Evolutionary conservation across 306 rosid species (phyloP).

Genomic region (Castanea sativa): DNA sequence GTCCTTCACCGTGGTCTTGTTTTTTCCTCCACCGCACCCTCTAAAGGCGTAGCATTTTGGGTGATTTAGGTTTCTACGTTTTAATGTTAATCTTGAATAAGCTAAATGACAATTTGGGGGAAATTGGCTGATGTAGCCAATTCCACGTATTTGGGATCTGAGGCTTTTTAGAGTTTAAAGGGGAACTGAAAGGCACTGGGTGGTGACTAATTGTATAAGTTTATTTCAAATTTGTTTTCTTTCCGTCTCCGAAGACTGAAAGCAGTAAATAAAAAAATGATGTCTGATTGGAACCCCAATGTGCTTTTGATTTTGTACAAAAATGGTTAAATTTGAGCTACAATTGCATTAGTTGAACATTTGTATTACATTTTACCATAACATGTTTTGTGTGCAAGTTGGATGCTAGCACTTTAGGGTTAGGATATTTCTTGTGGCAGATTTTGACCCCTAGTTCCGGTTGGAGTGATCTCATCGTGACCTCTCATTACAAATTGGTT

Average conservation of each 20-base stretch:
- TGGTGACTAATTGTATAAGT: neutral
- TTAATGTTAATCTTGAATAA: neutral
- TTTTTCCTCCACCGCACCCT: neutral
- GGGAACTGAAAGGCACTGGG: neutral
- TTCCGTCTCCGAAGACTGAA: no score
- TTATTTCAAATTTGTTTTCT: no score
- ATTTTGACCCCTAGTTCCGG: neutral
- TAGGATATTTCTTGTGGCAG: neutral
- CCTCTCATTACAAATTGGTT: neutral
- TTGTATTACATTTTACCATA: neutral
- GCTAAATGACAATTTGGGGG: neutral
- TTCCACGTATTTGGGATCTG: neutral
- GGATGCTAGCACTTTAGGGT: constrained; percentile 1
- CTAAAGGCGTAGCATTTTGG: no score
- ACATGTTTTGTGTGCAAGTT: neutral
- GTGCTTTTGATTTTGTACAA: neutral
- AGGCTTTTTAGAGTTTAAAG: constrained; percentile 7
- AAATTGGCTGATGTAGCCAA: constrained; percentile 7
- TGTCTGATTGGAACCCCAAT: neutral
- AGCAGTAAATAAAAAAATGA: neutral
- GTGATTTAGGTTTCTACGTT: no score
- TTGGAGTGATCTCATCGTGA: neutral
- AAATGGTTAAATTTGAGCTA: neutral
- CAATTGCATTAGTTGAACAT: neutral
- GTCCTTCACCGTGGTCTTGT: neutral